Evolutionary conservation across 805 yeast genomes (phyloP).

Genomic region (Cyberlindnera mississippiensis): DNA sequence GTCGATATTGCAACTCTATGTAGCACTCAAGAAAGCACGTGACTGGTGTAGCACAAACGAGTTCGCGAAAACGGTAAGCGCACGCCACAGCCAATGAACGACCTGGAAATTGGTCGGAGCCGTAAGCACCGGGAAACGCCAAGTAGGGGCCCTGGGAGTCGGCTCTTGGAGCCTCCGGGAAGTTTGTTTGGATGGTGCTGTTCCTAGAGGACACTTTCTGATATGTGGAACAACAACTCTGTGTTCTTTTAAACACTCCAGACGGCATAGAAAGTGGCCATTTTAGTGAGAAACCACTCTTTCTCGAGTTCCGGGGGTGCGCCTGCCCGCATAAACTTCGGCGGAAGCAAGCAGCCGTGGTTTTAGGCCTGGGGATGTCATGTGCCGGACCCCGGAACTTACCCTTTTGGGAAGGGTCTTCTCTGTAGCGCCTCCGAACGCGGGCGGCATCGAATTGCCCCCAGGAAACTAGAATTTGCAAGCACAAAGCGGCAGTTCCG

Average conservation of each 20-base stretch:
- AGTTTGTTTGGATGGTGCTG: no score
- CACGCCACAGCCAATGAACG: constrained; percentile 9
- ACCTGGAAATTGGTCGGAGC: constrained; percentile 8
- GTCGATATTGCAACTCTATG: no score
- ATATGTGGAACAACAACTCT: no score
- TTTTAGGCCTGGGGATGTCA: not conserved
- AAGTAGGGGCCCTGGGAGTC: not conserved
- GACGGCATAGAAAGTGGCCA: no score
- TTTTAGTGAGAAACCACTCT: no score
- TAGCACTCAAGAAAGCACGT: no score
- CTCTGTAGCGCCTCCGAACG: constrained; percentile 13
- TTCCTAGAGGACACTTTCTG: no score
- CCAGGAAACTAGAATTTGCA: no score
- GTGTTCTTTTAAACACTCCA: no score
- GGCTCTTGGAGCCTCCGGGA: not conserved
- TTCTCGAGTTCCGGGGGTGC: no score
- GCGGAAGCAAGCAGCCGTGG: constrained; percentile 8
- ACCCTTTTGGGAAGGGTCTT: not conserved
- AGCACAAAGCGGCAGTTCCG: not conserved
- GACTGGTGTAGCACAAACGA: no score
- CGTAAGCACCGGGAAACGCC: constrained; percentile 2
- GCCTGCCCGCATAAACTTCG: not conserved
- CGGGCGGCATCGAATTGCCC: constrained; percentile 3
- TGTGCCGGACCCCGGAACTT: constrained; percentile 20
- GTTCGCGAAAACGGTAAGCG: constrained; percentile 2